These are phyloP conservation scores for Paramecium caudatum DNA, from an alignment of 73 alveolate species.

Conservation along the genomic window DNA sequence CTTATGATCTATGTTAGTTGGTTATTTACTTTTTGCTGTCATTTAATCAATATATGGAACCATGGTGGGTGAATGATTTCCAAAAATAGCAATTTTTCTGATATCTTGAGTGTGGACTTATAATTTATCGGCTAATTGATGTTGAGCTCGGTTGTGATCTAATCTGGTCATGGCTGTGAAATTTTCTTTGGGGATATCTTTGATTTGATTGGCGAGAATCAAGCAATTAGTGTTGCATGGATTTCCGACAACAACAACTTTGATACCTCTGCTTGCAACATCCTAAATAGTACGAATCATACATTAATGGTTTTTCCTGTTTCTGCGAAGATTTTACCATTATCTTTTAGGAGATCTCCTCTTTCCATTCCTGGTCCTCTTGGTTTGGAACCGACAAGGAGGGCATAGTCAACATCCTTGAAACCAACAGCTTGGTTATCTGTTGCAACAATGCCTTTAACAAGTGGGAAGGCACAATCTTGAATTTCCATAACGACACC, in stretches of 20 bases:
- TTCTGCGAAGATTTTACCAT: conserved; percentile 85
- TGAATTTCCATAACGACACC: conserved; percentile 95
- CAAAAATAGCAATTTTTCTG: conserved; percentile 92
- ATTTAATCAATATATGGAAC: conserved; percentile 89
- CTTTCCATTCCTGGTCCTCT: conserved; percentile 99
- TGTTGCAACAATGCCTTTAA: conserved; percentile 91
- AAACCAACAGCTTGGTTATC: conserved; percentile 92
- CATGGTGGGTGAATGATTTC: conserved; percentile 98
- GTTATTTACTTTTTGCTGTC: conserved; percentile 81
- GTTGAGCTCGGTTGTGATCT: conserved; percentile 98
- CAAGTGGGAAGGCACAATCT: conserved; percentile 98
- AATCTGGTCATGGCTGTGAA: conserved; percentile 98
- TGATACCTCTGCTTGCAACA: conserved; percentile 39
- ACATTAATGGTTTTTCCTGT: conserved; percentile 84
- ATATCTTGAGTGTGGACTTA: conserved; percentile 86
- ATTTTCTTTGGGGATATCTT: conserved; percentile 94
- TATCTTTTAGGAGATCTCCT: conserved; percentile 95
- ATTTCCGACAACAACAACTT: conserved; percentile 95
- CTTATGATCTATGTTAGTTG: neutral
- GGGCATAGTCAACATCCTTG: conserved; percentile 95
- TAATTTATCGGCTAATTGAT: conserved; percentile 94
- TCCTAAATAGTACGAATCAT: neutral
- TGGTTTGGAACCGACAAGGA: conserved; percentile 98
- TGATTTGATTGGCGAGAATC: conserved; percentile 92
- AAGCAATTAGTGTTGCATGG: conserved; percentile 99